A percentile compares a stretch with the other conserved stretches of the same genome.
phyloP scores from a whole-genome alignment of 129 eudicot species.

The Escallonia rubra region DNA sequence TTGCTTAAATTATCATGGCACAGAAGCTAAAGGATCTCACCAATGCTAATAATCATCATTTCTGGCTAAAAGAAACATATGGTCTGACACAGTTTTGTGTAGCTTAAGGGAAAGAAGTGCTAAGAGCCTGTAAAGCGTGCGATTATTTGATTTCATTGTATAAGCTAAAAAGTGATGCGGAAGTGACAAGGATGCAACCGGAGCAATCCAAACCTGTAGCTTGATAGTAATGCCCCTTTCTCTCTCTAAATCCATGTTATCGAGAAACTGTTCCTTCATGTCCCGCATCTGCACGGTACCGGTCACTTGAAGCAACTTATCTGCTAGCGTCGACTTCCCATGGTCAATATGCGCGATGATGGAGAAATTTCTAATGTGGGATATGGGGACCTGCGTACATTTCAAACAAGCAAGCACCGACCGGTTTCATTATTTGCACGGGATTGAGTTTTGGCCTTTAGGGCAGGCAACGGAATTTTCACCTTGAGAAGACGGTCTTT shows the following conservation, averaged over 20 bases:
- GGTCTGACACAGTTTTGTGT: too few species aligned
- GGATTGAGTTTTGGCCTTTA: background rate
- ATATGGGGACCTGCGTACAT: conserved; percentile 64
- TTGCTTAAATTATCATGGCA: too few species aligned
- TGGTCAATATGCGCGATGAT: conserved; percentile 99
- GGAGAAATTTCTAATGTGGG: conserved; percentile 80
- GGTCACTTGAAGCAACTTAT: conserved; percentile 88
- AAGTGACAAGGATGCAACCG: too few species aligned
- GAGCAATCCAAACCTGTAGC: conserved; percentile 55
- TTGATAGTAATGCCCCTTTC: conserved; percentile 98
- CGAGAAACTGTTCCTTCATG: conserved; percentile 98
- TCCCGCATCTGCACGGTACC: conserved; percentile 93
- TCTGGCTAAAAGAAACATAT: too few species aligned
- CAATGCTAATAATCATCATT: too few species aligned
- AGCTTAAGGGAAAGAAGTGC: too few species aligned
- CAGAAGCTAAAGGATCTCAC: too few species aligned
- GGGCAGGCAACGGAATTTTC: background rate
- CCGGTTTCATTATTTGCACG: background rate
- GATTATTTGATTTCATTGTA: too few species aligned
- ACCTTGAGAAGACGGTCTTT: conserved; percentile 84
- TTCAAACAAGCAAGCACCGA: conserved; percentile 4
- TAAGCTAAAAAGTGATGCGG: too few species aligned
- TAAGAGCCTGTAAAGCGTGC: too few species aligned
- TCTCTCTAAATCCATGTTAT: conserved; percentile 98
- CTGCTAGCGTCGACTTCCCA: conserved; percentile 99